Evolutionary conservation across 2,329 filamentous ascomycete species (phyloP).

Genomic region (Colletotrichum orbiculare): DNA sequence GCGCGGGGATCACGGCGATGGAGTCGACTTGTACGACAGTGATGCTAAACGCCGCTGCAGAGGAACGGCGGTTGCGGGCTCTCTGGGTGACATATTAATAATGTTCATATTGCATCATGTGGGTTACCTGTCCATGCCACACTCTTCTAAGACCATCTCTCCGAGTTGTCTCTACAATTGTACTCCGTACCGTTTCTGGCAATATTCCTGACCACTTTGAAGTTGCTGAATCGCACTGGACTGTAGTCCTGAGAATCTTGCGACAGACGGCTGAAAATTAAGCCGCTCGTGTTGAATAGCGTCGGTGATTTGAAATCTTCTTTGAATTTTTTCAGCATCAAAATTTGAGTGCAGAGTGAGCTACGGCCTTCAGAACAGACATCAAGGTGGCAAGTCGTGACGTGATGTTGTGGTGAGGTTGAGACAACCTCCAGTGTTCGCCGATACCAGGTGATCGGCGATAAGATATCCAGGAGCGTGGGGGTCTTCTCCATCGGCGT

Average conservation of each 20-base stretch:
- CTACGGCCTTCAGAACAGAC: background rate
- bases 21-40: too few relatives aligned
- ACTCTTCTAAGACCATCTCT: background rate
- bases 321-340: too few relatives aligned
- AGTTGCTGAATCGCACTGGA: background rate
- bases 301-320: too few relatives aligned
- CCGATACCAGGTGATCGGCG: constrained; percentile 8
- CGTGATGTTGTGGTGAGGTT: constrained; percentile 1
- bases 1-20: too few relatives aligned
- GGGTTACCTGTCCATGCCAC: background rate
- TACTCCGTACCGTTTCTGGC: background rate
- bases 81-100: background rate
- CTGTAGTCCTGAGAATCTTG: background rate
- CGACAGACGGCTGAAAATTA: background rate
- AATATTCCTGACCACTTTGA: background rate
- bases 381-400: background rate
- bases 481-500: background rate
- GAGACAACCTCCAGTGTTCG: too few relatives aligned
- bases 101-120: background rate
- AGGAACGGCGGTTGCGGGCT: background rate
- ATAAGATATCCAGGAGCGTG: constrained; percentile 8
- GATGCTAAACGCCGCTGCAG: too few relatives aligned
- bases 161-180: background rate
- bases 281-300: background rate
- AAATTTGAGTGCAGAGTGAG: too few relatives aligned